phyloP scores from a whole-genome alignment of 2,329 filamentous ascomycete genomes.

The Purpureocillium lavendulum region DNA sequence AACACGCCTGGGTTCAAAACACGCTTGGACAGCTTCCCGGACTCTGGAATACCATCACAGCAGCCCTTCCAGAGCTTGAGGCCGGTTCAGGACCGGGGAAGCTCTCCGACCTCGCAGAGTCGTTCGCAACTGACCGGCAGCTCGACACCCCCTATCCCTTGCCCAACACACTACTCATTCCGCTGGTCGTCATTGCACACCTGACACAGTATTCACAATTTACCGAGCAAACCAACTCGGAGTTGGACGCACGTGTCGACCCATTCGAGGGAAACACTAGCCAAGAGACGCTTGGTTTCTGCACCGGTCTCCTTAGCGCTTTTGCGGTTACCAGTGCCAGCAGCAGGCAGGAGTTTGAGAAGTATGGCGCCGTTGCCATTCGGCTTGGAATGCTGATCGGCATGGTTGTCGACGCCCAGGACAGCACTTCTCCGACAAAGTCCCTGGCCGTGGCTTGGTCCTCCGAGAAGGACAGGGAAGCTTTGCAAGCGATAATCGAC shows the following conservation, averaged over 20 bases:
- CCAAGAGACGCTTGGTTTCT: constrained; percentile 20
- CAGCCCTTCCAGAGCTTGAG: no score
- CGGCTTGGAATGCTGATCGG: constrained; percentile 29
- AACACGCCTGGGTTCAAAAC: background rate
- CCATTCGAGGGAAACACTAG: no score
- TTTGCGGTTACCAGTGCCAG: constrained; percentile 22
- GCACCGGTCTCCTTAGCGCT: constrained; percentile 28
- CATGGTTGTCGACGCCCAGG: constrained; percentile 23
- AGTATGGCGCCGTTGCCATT: constrained; percentile 26
- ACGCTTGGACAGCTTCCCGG: no score
- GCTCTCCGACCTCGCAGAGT: background rate
- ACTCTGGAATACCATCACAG: no score
- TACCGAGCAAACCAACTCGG: no score
- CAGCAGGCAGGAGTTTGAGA: constrained; percentile 17
- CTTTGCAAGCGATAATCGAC: no score
- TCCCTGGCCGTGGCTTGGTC: constrained; percentile 1
- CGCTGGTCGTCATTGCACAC: constrained; percentile 29
- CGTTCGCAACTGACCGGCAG: background rate
- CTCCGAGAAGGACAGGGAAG: no score
- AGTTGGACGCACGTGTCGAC: no score
- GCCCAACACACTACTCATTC: constrained; percentile 23
- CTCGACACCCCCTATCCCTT: constrained; percentile 6
- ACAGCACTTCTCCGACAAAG: no score
- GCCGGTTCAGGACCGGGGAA: no score
- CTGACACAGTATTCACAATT: constrained; percentile 26